phyloP scores from a whole-genome alignment of 805 yeast genomes.

The Hanseniaspora mollemarum region DNA sequence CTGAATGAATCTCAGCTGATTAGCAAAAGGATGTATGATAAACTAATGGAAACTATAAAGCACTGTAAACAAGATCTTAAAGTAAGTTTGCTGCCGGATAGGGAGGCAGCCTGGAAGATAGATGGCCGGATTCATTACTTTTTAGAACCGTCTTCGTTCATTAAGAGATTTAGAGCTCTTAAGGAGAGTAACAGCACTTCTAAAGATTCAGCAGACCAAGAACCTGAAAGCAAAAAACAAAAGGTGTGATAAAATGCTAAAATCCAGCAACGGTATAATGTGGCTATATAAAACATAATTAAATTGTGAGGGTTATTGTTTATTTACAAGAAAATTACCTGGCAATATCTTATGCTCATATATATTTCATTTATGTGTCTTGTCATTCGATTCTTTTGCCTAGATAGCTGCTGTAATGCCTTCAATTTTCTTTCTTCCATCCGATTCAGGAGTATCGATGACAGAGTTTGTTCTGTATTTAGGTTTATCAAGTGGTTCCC shows the following conservation, averaged over 20 bases:
- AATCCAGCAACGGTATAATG: too few species aligned
- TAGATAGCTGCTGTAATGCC: conserved; percentile 7
- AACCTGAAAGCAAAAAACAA: conserved; percentile 8
- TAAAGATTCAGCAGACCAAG: neutral
- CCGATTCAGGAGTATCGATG: conserved; percentile 43
- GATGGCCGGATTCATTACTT: conserved; percentile 56
- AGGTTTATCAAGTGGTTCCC: conserved; percentile 59
- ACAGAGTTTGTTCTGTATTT: conserved; percentile 68
- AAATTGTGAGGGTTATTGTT: too few species aligned
- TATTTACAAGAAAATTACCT: conserved; percentile 6
- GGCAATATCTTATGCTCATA: neutral
- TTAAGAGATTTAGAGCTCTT: conserved; percentile 44
- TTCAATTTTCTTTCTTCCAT: conserved; percentile 35
- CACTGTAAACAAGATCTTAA: conserved; percentile 41
- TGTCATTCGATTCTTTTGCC: neutral
- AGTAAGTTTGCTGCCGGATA: conserved; percentile 36
- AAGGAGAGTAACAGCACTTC: conserved; percentile 19
- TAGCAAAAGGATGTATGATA: conserved; percentile 26
- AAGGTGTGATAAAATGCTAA: conserved; percentile 5
- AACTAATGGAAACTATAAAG: conserved; percentile 36
- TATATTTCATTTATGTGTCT: neutral
- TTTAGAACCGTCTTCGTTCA: conserved; percentile 44
- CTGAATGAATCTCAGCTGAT: conserved; percentile 16
- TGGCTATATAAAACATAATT: too few species aligned
- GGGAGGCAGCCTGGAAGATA: conserved; percentile 51